Base-by-base conservation (phyloP, 805 yeast species). In the Cyberlindnera bimundalis region DNA sequence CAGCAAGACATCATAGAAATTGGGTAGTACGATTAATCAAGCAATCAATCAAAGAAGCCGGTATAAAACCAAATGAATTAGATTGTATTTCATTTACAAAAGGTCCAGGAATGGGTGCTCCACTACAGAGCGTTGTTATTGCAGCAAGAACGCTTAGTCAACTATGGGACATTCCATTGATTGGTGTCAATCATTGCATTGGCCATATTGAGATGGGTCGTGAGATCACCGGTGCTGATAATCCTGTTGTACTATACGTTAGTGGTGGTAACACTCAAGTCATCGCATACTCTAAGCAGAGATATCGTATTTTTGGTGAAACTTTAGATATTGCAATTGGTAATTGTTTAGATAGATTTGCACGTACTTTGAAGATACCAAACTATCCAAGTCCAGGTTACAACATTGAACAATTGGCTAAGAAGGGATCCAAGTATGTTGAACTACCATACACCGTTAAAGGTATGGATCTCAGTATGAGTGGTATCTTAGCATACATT, bases 61-160 rank as follows among this genome's bases (percentile, higher is more conserved):
- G 65, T 0, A 55, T 87, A 6, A 50, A 53, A 2, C 64, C 66
- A 11, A 45, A 51, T 8, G 84, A 84, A 33, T 56, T 83, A 6
- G 90, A 84, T 62, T 81, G 85, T 36, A 84, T 93, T 35, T 88
- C 96, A 61, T 93, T 93, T 61, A 93, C 99, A 1, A 95, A 85
- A 63, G 99, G 99, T 5, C 99, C 99, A 1, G 99, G 99, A 1
- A 93, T 93, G 98, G 99, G 99, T 3, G 98, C 98, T 1, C 99
- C 99, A 0, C 66, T 93, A 39, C 96, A 93, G 53, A 79, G 91
- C 41, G 96, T 89, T 29, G 98, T 84, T 3, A 72, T 93, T 35
- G 95, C 95, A 1, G 98, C 99, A 1, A 70, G 99, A 57, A 81
- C 96, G 0, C 65, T 90, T 28, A 70, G 88, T 8, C 79, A 83